Evolutionary conservation across 2,329 filamentous ascomycete genomes (phyloP).

Genomic region (Pestalotiopsis sp.): DNA sequence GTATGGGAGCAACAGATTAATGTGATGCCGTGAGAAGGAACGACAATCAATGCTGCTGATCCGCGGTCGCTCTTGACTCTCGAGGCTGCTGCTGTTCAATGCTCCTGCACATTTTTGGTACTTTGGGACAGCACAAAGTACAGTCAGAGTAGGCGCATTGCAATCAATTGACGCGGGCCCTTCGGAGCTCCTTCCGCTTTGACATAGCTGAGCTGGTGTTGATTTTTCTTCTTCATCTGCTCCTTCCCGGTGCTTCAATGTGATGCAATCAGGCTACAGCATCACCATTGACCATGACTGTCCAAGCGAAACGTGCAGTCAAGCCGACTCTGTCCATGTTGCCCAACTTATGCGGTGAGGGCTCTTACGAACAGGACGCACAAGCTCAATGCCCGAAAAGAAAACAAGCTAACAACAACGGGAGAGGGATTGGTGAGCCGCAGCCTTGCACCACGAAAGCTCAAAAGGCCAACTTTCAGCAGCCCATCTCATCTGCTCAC

Average conservation of each 20-base stretch:
- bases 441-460: not conserved
- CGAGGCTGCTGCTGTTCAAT: not conserved
- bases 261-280: not conserved
- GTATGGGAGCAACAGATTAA: not conserved
- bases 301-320: not conserved
- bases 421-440: not conserved
- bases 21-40: not conserved
- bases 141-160: not conserved
- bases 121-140: not conserved
- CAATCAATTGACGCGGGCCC: not conserved
- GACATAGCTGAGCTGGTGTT: not conserved
- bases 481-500: not conserved
- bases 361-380: not conserved
- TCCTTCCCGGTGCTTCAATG: not conserved
- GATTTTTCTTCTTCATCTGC: not conserved
- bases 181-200: constrained; percentile 4
- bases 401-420: not conserved
- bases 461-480: not conserved
- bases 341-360: not conserved
- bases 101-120: not conserved
- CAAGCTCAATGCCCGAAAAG: not conserved
- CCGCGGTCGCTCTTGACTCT: not conserved
- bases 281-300: not conserved
- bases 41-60: no score
- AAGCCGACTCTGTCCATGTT: not conserved